A percentile compares a stretch with the other conserved stretches of the same genome.
Conservation (phyloP, 257 asterid species). For the Cruciata laevipes region DNA sequence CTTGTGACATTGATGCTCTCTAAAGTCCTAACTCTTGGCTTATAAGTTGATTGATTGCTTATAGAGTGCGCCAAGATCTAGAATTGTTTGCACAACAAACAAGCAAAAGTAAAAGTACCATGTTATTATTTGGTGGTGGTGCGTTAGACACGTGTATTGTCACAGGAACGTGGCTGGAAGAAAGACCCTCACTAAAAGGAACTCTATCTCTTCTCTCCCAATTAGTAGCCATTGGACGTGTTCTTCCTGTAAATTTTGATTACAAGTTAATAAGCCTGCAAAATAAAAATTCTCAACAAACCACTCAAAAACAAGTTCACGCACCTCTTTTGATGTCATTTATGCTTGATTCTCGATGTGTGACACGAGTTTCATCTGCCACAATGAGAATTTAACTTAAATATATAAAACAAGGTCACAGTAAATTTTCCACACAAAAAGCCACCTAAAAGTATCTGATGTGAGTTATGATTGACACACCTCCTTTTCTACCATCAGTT, state of each 20-base stretch:
- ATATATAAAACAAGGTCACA: not conserved
- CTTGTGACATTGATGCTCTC: not conserved
- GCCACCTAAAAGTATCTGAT: not conserved
- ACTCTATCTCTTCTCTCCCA: slow-evolving; percentile 72
- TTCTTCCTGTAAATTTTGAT: slow-evolving; percentile 40
- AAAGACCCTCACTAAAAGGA: slow-evolving; percentile 37
- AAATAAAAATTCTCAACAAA: slow-evolving; percentile 9
- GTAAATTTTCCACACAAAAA: not conserved
- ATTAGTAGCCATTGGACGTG: slow-evolving; percentile 38
- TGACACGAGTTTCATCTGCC: slow-evolving; percentile 32
- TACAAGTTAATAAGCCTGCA: slow-evolving; percentile 16
- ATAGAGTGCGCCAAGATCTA: not conserved
- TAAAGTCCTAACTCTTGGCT: not conserved
- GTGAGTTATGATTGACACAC: slow-evolving; percentile 23
- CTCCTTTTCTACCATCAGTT: slow-evolving; percentile 58
- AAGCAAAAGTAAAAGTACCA: slow-evolving; percentile 21
- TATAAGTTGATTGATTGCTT: not conserved
- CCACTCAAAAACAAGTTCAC: slow-evolving; percentile 21
- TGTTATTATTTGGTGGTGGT: slow-evolving; percentile 19
- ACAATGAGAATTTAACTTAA: not conserved
- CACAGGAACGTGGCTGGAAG: slow-evolving; percentile 49
- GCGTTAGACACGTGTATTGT: slow-evolving; percentile 35
- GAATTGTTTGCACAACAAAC: not conserved
- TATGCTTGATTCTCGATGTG: slow-evolving; percentile 44
- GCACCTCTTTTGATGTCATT: slow-evolving; percentile 57